A percentile compares a stretch with the other conserved stretches of the same genome.
These are phyloP conservation scores for Metschnikowia amazonensis DNA, from an alignment of 805 yeast genomes.

Conservation along the genomic window DNA sequence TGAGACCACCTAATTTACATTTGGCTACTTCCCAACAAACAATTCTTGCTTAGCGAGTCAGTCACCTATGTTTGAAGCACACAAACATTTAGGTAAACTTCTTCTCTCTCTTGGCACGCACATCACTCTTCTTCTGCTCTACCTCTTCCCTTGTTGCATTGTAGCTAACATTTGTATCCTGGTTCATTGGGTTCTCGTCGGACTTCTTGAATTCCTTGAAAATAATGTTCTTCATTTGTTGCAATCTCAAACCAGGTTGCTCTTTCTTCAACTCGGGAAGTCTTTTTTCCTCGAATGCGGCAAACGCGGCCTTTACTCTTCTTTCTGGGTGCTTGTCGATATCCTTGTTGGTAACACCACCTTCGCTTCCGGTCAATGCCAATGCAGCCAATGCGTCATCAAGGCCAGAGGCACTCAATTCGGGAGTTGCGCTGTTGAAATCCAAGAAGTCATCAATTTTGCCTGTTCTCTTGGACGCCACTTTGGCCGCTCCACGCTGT, in stretches of 20 bases:
- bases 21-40: background rate
- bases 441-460: slow-evolving; percentile 67
- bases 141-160: slow-evolving; percentile 60
- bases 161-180: slow-evolving; percentile 56
- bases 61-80: background rate
- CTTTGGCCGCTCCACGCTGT: slow-evolving; percentile 65
- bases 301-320: slow-evolving; percentile 76
- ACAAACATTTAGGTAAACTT: slow-evolving; percentile 17
- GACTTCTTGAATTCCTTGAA: slow-evolving; percentile 79
- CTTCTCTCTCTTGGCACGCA: slow-evolving; percentile 48
- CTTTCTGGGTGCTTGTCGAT: slow-evolving; percentile 87
- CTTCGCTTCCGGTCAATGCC: slow-evolving; percentile 55
- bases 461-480: slow-evolving; percentile 56
- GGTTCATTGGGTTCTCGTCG: slow-evolving; percentile 82
- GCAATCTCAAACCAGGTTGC: slow-evolving; percentile 73
- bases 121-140: slow-evolving; percentile 41
- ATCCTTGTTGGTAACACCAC: slow-evolving; percentile 56
- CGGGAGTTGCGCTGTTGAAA: slow-evolving; percentile 44
- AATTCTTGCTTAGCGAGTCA: background rate
- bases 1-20: background rate
- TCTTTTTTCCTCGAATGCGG: slow-evolving; percentile 67
- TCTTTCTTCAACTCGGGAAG: slow-evolving; percentile 71
- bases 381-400: slow-evolving; percentile 79
- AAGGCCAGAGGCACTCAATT: slow-evolving; percentile 67
- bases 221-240: slow-evolving; percentile 69